Evolutionary conservation across 352 stramenopile species (phyloP).

Genomic region (Phytopythium aichiense): DNA sequence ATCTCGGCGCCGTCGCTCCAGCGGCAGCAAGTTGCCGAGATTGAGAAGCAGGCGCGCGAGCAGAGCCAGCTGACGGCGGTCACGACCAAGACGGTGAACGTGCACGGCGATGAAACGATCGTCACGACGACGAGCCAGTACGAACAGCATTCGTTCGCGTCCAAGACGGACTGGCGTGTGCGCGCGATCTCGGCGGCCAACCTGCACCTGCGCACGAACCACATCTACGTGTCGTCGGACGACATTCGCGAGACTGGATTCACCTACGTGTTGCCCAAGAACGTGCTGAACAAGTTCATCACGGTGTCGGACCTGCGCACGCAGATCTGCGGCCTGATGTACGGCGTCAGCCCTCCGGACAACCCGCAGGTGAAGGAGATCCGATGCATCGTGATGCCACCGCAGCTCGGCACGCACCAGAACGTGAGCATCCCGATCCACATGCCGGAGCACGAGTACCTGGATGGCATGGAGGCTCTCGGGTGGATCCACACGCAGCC

Average conservation of each 20-base stretch:
- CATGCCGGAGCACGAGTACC: constrained; percentile 95
- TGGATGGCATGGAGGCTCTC: constrained; percentile 97
- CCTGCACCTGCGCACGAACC: constrained; percentile 98
- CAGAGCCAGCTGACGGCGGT: constrained; percentile 98
- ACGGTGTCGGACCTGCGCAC: constrained; percentile 97
- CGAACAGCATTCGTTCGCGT: constrained; percentile 99
- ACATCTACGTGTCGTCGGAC: constrained; percentile 99
- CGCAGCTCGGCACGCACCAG: constrained; percentile 98
- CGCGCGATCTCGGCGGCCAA: constrained; percentile 98
- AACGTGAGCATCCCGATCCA: constrained; percentile 96
- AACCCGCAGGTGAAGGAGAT: constrained; percentile 99
- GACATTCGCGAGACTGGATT: constrained; percentile 97
- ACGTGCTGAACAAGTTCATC: constrained; percentile 99
- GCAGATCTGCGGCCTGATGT: constrained; percentile 98
- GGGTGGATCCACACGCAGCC: constrained; percentile 99
- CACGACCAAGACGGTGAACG: constrained; percentile 99
- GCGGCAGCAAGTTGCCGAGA: constrained; percentile 99
- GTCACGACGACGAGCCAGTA: constrained; percentile 99
- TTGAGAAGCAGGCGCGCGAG: constrained; percentile 98
- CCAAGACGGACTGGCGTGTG: constrained; percentile 99
- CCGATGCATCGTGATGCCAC: constrained; percentile 98
- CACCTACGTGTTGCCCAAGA: constrained; percentile 99
- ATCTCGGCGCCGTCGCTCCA: constrained; percentile 99
- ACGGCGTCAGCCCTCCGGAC: constrained; percentile 97
- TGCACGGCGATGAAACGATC: constrained; percentile 99